Percentiles rank a stretch among this genome's conserved stretches.
These are phyloP conservation scores for Pharnaceum exiguum DNA, from an alignment of 148 eudicot genomes.

Conservation along the genomic window DNA sequence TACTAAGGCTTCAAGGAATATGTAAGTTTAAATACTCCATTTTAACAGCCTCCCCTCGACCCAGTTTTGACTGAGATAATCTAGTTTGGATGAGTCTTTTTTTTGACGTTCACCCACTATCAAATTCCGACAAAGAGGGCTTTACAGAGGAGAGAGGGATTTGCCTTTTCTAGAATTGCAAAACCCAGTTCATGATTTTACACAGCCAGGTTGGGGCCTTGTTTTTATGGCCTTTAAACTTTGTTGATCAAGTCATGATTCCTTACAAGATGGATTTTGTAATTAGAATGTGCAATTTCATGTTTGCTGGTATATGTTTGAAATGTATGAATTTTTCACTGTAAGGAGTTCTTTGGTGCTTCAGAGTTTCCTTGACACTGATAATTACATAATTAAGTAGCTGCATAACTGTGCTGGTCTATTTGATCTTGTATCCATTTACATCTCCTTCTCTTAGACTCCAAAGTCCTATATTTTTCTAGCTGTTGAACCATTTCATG, in stretches of 20 bases:
- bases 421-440: neutral
- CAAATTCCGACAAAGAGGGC: too few relatives aligned
- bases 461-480: too few relatives aligned
- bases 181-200: too few relatives aligned
- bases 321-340: neutral
- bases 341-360: neutral
- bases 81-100: neutral
- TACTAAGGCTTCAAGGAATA: conserved; percentile 85
- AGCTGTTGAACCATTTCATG: too few relatives aligned
- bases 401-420: neutral
- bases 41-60: neutral
- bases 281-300: neutral
- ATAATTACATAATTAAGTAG: neutral
- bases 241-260: neutral
- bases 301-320: neutral
- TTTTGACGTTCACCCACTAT: too few relatives aligned
- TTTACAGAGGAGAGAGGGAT: too few relatives aligned
- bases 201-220: neutral
- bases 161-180: too few relatives aligned
- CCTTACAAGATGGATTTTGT: too few relatives aligned
- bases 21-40: conserved; percentile 38
- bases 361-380: neutral
- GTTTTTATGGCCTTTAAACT: neutral
- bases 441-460: too few relatives aligned
- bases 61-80: neutral